Base-by-base conservation (phyloP, 2,329 filamentous ascomycete species). In the Fusarium brachygibbosum region DNA sequence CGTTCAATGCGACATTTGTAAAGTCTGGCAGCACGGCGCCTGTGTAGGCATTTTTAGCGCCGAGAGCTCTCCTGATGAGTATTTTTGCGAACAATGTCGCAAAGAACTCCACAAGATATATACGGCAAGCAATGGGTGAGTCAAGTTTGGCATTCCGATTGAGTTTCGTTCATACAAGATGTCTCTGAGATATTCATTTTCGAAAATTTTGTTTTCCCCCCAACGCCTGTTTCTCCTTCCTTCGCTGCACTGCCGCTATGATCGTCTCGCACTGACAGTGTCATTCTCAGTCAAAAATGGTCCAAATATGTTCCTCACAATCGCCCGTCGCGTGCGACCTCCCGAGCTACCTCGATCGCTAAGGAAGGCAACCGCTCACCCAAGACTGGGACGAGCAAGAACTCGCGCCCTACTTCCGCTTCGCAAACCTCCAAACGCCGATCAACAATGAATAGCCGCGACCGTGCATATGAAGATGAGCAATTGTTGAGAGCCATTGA, bases 1-100 rank as follows among this genome's bases (percentile, higher is more conserved):
- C 81, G 94, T 99, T 71, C 95, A 98, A 83, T 99, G 96, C 86
- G 96, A 98, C 81, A 86, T 93, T 69, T 99, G 96, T 85, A 97
- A 97, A 79, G 96, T 98, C 68, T 99, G 95, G 96, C 96, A 99
- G 79, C 96, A 99, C 79, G 96, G 96, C 75, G 95, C 94, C 64
- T 99, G 96, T 77, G 95, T 99, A 63, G 95, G 96, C 64, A 97
- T 99, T 76, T 94, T 97, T 83, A 96, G 96, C 72, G 95, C 97
- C 80, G 91, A 93, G 72, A 91, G 92, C 78, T 95, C 93, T 70
- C 96, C 96, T 12, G 95, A 98, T 56, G 94, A 98, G 80, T 99
- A 99, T 83, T 99, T 96, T 78, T 99, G 96, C 82, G 96, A 99
- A 82, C 88, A 93, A 79, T 99, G 96, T 82, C 90, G 92, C 71